These are phyloP conservation scores for Trichopus zeylanicus DNA, from an alignment of 116 monocot species.

Conservation along the genomic window DNA sequence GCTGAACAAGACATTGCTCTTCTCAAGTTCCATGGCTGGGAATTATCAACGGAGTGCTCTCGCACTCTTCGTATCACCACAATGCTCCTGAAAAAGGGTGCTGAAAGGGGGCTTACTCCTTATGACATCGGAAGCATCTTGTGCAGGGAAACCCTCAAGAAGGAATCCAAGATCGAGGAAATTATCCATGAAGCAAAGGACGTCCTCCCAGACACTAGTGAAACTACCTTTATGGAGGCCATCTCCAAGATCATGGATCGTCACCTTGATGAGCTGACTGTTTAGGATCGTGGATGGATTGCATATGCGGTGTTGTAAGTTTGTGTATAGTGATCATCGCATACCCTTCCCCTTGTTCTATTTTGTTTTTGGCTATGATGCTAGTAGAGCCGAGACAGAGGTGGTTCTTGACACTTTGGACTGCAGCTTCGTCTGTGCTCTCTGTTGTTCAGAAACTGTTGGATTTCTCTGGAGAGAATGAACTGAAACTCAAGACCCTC, in stretches of 20 bases:
- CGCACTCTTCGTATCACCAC: constrained; percentile 67
- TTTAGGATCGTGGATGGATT: neutral
- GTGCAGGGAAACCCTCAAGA: constrained; percentile 55
- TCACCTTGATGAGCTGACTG: constrained; percentile 30
- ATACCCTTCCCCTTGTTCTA: constrained; percentile 1
- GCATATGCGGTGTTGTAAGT: neutral
- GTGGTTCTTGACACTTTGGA: neutral
- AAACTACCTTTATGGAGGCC: constrained; percentile 43
- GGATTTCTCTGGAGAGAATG: neutral
- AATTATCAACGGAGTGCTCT: constrained; percentile 34
- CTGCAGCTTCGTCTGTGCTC: neutral
- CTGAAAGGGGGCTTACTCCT: constrained; percentile 48
- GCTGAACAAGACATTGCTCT: constrained; percentile 70
- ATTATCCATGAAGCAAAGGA: constrained; percentile 60
- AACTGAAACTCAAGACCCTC: neutral
- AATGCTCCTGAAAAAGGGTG: constrained; percentile 81
- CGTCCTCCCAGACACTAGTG: constrained; percentile 32
- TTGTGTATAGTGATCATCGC: neutral
- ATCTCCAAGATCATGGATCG: constrained; percentile 62
- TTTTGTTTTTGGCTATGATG: neutral
- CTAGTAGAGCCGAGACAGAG: neutral
- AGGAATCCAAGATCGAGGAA: constrained; percentile 65
- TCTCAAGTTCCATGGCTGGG: constrained; percentile 72
- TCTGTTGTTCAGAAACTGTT: neutral
- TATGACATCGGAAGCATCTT: constrained; percentile 66